Base-by-base conservation (phyloP, 2,329 filamentous ascomycete genomes). In the Fusarium graminum region DNA sequence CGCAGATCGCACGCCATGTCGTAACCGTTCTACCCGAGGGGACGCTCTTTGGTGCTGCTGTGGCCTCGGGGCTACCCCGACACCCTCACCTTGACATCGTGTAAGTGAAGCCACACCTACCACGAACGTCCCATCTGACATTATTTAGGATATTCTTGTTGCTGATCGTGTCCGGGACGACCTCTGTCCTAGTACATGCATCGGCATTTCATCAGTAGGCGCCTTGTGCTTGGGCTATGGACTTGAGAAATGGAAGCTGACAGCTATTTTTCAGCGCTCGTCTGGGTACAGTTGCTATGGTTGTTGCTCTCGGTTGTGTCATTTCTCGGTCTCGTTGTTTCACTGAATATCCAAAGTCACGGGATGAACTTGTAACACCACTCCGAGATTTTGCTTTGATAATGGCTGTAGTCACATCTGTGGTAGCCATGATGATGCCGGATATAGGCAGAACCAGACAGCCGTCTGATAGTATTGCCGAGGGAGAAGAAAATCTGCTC, bases 141-240 rank as follows among this genome's bases (percentile, higher is more conserved):
- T 28, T 17, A n/a, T 30, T 16, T 25, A 72, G 69, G 12, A 52
- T 58, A 26, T 12, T 59, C 11, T 54, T 44, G 25, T 44, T 70
- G 25, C 16, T 70, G 42, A n/a, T 34, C 11, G 43, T 70, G 19
- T 65, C 57, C 26, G 65, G 62, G 16, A 41, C 51, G 29, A 47
- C 65, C 30, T 54, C 57, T 26, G 22, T 49, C n/a, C 49, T 72
- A 19, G 40, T 44, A 32, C 52, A 69, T 52, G 56, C 42, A 38
- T 36, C 49, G 17, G 34, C 59, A 7, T 63, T 72, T 26, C 50
- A 65, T 59, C 59, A 62, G 69, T 72, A 72, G 53, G 58, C 39
- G 30, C 19, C 29, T 56, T 39, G 19, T 22, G 26, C n/a, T 46
- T 16, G 38, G 30, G 22, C 34, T 45, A 36, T 42, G 34, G 42